Evolutionary conservation across 176 grass and related monocot species (phyloP).

Genomic region (Elaeis guineensis): DNA sequence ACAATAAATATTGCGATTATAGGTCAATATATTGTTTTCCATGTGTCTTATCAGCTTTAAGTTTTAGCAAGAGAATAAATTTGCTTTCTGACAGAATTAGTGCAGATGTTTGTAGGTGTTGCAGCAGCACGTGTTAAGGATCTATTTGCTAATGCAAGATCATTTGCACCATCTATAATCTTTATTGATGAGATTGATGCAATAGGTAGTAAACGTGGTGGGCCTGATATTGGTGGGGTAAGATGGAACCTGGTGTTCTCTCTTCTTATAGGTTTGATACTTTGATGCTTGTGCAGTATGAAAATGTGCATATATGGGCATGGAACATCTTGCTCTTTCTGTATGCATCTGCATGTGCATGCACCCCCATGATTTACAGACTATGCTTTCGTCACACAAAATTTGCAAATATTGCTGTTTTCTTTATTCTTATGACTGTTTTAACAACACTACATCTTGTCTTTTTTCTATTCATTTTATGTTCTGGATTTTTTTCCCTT

Average conservation of each 20-base stretch:
- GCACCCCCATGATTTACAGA: too few species aligned
- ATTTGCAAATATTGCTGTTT: too few species aligned
- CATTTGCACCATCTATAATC: conserved; percentile 28
- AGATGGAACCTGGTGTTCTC: not conserved
- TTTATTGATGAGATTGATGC: conserved; percentile 32
- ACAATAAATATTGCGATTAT: too few species aligned
- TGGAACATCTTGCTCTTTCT: too few species aligned
- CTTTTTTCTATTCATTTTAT: too few species aligned
- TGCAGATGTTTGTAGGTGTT: conserved; percentile 32
- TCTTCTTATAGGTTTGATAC: not conserved
- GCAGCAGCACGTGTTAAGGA: conserved; percentile 27
- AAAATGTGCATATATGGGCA: too few species aligned
- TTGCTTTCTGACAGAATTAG: conserved; percentile 2
- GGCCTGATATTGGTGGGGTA: conserved; percentile 30
- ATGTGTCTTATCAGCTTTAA: not conserved
- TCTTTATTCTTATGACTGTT: too few species aligned
- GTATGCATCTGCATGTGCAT: too few species aligned
- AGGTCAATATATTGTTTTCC: not conserved
- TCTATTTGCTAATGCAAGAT: conserved; percentile 24
- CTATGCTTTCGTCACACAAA: too few species aligned
- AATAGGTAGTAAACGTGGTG: conserved; percentile 27
- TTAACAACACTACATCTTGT: too few species aligned
- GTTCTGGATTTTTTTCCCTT: too few species aligned
- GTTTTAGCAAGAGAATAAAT: not conserved
- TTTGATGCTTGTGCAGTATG: too few species aligned